Evolutionary conservation across 202 grass and related monocot genomes (phyloP).

Genomic region (Hordeum pubiflorum): DNA sequence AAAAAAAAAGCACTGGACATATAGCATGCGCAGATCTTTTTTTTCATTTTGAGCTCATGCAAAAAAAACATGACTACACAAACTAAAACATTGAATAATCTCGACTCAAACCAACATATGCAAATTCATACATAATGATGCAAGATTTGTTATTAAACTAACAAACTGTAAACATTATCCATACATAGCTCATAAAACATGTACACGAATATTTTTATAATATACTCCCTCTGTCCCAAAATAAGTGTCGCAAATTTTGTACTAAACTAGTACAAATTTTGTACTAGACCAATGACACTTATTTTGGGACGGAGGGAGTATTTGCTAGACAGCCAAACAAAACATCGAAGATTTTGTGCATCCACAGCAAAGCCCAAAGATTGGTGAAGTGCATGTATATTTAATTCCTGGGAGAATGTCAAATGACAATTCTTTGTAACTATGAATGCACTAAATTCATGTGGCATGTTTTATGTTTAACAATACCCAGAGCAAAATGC

Average conservation of each 20-base stretch:
- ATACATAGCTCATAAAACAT: background rate
- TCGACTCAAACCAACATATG: background rate
- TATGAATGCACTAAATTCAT: constrained; percentile 14
- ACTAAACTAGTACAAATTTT: no score
- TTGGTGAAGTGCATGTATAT: background rate
- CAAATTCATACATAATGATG: constrained; percentile 1
- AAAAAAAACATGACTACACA: background rate
- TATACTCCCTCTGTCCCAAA: no score
- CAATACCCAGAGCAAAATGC: background rate
- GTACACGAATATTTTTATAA: background rate
- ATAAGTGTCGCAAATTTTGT: no score
- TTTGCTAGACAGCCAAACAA: background rate
- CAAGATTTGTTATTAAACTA: background rate
- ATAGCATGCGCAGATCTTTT: background rate
- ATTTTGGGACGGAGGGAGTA: background rate
- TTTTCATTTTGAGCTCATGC: background rate
- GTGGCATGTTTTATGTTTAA: background rate
- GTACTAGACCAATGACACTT: no score
- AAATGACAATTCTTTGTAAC: background rate
- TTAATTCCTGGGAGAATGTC: background rate
- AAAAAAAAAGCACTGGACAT: background rate
- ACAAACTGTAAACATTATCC: background rate
- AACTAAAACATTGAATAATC: background rate
- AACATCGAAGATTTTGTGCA: constrained; percentile 6
- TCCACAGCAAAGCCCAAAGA: constrained; percentile 8